Conservation (phyloP, 2,329 filamentous ascomycete species). For the Fragosphaeria purpurea region DNA sequence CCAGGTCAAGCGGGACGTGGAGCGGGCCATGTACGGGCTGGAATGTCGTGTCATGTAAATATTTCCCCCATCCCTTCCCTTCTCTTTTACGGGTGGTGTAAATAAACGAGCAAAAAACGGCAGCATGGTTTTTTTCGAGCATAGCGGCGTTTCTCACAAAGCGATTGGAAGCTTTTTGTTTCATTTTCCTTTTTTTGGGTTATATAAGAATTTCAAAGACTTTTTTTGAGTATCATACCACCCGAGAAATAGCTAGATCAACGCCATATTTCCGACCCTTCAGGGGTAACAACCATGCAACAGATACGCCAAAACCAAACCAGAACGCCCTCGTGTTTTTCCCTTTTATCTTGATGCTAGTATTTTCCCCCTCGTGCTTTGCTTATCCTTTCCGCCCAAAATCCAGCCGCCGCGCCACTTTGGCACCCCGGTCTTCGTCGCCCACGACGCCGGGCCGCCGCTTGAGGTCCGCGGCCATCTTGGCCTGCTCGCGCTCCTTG, state of each 20-base stretch:
- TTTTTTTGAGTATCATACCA: too few relatives aligned
- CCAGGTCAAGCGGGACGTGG: conserved; percentile 74
- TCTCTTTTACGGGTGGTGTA: neutral
- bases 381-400: conserved; percentile 45
- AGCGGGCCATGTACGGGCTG: conserved; percentile 94
- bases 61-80: neutral
- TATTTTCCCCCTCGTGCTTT: conserved; percentile 5
- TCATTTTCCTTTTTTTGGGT: too few relatives aligned
- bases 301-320: too few relatives aligned
- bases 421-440: conserved; percentile 54
- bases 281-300: too few relatives aligned
- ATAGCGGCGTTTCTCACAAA: too few relatives aligned
- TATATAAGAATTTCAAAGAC: too few relatives aligned
- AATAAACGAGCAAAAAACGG: neutral
- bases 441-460: conserved; percentile 63
- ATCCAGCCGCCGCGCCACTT: conserved; percentile 74
- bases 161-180: too few relatives aligned
- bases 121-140: too few relatives aligned
- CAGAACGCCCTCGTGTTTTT: too few relatives aligned
- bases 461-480: conserved; percentile 74
- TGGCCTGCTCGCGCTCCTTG: conserved; percentile 31
- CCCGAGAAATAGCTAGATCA: too few relatives aligned
- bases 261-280: too few relatives aligned
- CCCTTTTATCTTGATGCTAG: too few relatives aligned
- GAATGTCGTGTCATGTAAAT: conserved; percentile 69